Conservation (phyloP, 306 rosid species). For the Lablab purpureus region DNA sequence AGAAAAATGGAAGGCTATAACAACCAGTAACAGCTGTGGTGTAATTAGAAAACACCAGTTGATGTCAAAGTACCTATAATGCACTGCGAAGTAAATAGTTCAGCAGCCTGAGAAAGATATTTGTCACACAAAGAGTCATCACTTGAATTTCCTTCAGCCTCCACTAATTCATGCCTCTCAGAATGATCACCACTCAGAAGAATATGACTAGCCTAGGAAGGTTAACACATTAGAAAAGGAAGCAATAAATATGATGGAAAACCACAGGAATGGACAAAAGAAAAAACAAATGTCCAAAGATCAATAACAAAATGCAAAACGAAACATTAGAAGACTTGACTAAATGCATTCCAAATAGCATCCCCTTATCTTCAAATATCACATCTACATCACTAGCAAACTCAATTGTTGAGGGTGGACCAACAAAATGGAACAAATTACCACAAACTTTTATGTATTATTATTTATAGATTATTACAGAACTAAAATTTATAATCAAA, state of each 20-base stretch:
- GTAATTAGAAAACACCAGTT: conserved; percentile 24
- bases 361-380: neutral
- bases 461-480: conserved; percentile 33
- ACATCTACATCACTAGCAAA: neutral
- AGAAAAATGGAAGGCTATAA: conserved; percentile 12
- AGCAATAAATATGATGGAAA: neutral
- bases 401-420: neutral
- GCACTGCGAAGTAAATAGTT: conserved; percentile 58
- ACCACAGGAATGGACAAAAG: neutral
- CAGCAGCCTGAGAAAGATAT: conserved; percentile 73
- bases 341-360: neutral
- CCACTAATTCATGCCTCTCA: conserved; percentile 78
- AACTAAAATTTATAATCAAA: conserved; percentile 36
- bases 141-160: conserved; percentile 66
- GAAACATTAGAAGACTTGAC: neutral
- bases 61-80: conserved; percentile 60
- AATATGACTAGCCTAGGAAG: conserved; percentile 69
- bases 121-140: conserved; percentile 64
- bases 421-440: conserved; percentile 4
- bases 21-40: conserved; percentile 24
- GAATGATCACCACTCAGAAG: conserved; percentile 73
- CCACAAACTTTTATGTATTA: conserved; percentile 7
- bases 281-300: neutral
- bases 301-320: neutral
- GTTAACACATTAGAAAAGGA: conserved; percentile 42